These are phyloP conservation scores for Podila verticillata DNA, from an alignment of 192 early-diverging fungal genomes.

Conservation along the genomic window DNA sequence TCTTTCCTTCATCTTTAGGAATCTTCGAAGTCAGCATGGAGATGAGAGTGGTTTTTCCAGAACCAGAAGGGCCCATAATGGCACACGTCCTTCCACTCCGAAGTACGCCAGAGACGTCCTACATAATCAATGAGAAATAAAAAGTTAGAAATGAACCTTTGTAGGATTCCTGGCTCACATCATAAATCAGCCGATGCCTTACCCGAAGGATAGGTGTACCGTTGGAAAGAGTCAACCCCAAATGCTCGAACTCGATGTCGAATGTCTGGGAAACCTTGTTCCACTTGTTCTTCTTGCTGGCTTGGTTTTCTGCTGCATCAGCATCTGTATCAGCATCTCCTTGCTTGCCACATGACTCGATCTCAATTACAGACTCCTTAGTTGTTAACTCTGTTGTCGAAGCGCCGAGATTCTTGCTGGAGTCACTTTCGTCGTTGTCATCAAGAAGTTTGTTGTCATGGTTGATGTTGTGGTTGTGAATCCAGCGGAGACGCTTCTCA, in stretches of 20 bases:
- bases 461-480: conserved; percentile 36
- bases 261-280: conserved; percentile 48
- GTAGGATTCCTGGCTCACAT: neutral
- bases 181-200: neutral
- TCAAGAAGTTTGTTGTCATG: conserved; percentile 23
- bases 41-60: conserved; percentile 71
- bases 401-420: neutral
- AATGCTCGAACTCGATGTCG: conserved; percentile 64
- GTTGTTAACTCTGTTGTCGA: conserved; percentile 29
- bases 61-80: conserved; percentile 67
- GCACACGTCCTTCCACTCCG: conserved; percentile 65
- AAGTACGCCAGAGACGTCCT: conserved; percentile 66
- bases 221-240: conserved; percentile 47
- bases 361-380: conserved; percentile 19
- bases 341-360: neutral
- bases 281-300: conserved; percentile 3
- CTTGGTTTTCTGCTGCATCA: neutral
- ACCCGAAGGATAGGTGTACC: conserved; percentile 65
- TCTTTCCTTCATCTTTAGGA: conserved; percentile 57
- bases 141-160: neutral
- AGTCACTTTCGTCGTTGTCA: conserved; percentile 1
- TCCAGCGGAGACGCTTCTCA: conserved; percentile 43
- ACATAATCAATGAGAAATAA: neutral
- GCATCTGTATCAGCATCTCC: neutral
- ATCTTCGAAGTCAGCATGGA: conserved; percentile 73